These are phyloP conservation scores for Trifolium fragiferum DNA, from an alignment of 306 rosid species.

Conservation along the genomic window DNA sequence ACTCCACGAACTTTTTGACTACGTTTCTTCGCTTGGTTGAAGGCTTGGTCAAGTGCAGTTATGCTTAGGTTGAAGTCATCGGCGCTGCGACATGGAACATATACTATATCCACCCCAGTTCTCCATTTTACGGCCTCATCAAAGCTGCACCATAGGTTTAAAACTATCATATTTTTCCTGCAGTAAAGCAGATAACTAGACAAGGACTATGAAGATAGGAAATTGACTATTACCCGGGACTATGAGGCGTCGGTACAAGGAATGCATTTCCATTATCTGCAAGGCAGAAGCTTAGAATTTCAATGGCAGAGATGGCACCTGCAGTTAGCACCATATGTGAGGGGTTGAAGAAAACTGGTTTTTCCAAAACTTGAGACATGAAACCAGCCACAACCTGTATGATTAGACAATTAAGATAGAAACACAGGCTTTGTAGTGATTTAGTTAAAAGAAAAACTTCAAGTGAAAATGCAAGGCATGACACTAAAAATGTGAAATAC, in stretches of 20 bases:
- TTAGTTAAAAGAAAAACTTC: constrained; percentile 4
- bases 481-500: background rate
- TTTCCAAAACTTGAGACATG: constrained; percentile 76
- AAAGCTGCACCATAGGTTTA: constrained; percentile 64
- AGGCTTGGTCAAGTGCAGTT: constrained; percentile 73
- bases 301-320: constrained; percentile 78
- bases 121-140: constrained; percentile 79
- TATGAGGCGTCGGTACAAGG: constrained; percentile 91
- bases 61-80: constrained; percentile 70
- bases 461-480: constrained; percentile 4
- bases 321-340: constrained; percentile 73
- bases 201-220: constrained; percentile 31
- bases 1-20: constrained; percentile 85
- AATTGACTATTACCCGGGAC: constrained; percentile 68
- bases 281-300: constrained; percentile 88
- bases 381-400: constrained; percentile 86
- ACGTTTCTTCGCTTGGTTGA: constrained; percentile 86
- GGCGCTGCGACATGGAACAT: constrained; percentile 83
- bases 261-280: constrained; percentile 89
- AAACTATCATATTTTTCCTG: constrained; percentile 41
- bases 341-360: constrained; percentile 69
- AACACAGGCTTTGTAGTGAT: constrained; percentile 13
- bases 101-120: constrained; percentile 74
- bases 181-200: constrained; percentile 8
- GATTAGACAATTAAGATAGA: constrained; percentile 37